phyloP scores from a whole-genome alignment of 2,329 filamentous ascomycete genomes.

The Aspergillus ochraceoroseus region DNA sequence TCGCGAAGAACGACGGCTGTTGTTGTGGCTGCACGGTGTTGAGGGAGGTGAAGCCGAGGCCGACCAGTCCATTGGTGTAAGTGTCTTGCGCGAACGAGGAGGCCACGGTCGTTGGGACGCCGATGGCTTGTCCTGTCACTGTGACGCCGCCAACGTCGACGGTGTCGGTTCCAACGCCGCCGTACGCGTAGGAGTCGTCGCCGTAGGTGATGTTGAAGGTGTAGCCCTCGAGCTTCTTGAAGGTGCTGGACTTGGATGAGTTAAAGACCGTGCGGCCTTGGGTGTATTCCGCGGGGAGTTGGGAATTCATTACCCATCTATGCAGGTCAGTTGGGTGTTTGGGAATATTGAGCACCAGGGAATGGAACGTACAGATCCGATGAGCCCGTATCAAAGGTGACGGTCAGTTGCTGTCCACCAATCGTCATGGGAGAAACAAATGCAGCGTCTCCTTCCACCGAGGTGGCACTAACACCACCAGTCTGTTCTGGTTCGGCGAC shows the following conservation, averaged over 20 bases:
- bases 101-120: constrained; percentile 59
- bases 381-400: constrained; percentile 73
- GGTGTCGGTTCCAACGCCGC: constrained; percentile 61
- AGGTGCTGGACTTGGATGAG: constrained; percentile 50
- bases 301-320: constrained; percentile 66
- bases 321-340: background rate
- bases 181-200: constrained; percentile 59
- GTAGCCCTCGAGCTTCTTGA: constrained; percentile 46
- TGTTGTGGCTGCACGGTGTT: constrained; percentile 60
- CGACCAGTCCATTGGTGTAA: constrained; percentile 64
- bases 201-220: constrained; percentile 65
- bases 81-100: constrained; percentile 55
- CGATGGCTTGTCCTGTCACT: constrained; percentile 60
- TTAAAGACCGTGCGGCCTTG: constrained; percentile 54
- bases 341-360: background rate
- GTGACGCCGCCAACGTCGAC: constrained; percentile 63
- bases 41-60: constrained; percentile 60
- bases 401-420: constrained; percentile 62
- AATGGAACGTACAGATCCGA: constrained; percentile 56
- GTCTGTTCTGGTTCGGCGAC: constrained; percentile 32
- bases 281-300: constrained; percentile 46
- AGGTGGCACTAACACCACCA: constrained; percentile 60
- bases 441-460: constrained; percentile 61
- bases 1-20: constrained; percentile 71
- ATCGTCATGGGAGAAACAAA: constrained; percentile 67